phyloP scores from a whole-genome alignment of 495 filamentous ascomycete genomes.

The Lepidopterella palustris region DNA sequence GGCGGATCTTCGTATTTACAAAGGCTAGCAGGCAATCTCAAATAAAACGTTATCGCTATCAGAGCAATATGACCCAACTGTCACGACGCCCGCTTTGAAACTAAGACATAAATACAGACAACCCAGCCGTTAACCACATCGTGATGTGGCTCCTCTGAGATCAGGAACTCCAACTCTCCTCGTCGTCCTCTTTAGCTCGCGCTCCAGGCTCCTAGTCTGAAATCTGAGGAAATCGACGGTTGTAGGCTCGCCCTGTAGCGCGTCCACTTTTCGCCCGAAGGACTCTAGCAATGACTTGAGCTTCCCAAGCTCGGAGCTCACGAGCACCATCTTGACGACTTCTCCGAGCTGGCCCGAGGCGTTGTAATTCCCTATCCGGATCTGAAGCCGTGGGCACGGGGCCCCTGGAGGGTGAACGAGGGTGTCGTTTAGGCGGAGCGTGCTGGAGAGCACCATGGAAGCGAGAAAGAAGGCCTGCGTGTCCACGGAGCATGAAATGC shows the following conservation, averaged over 20 bases:
- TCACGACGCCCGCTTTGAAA: too few species aligned
- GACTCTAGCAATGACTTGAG: background rate
- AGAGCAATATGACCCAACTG: too few species aligned
- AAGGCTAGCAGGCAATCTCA: too few species aligned
- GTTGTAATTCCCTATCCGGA: background rate
- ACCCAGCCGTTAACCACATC: background rate
- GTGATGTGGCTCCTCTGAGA: background rate
- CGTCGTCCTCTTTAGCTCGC: background rate
- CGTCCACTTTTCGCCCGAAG: background rate
- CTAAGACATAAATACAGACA: background rate
- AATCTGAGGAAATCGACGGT: background rate
- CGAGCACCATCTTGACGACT: background rate
- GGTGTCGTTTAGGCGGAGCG: background rate
- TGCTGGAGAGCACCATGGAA: background rate
- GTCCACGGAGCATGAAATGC: background rate
- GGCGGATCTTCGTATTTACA: too few species aligned
- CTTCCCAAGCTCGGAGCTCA: conserved; percentile 1
- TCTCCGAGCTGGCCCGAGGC: background rate
- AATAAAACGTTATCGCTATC: too few species aligned
- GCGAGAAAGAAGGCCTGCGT: background rate
- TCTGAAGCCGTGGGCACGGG: background rate
- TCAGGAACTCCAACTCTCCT: background rate
- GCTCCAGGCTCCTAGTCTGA: background rate
- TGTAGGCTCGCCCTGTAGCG: background rate
- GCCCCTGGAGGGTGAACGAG: background rate